phyloP scores from a whole-genome alignment of 805 yeast genomes.

The Wickerhamomyces kurtzmanii region DNA sequence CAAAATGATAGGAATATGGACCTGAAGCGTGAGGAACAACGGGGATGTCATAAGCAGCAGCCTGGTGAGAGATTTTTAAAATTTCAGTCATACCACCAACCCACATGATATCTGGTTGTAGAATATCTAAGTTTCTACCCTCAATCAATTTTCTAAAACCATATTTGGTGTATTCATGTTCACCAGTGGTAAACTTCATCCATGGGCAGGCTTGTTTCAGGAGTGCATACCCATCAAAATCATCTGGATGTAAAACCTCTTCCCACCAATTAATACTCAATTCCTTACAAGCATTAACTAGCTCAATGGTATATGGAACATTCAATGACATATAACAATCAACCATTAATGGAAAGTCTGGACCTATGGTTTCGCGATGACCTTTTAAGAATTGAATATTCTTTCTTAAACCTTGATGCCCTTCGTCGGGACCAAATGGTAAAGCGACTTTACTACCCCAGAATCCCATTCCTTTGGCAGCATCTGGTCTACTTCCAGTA shows the following conservation, averaged over 20 bases:
- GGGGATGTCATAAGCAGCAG: constrained; percentile 43
- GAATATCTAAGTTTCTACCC: constrained; percentile 35
- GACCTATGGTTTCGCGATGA: constrained; percentile 36
- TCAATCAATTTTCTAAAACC: constrained; percentile 42
- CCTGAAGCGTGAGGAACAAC: constrained; percentile 48
- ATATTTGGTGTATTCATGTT: constrained; percentile 40
- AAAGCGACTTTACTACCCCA: constrained; percentile 45
- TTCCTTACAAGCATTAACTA: constrained; percentile 32
- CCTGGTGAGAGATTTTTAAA: constrained; percentile 34
- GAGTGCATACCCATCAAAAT: constrained; percentile 34
- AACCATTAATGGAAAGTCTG: constrained; percentile 43
- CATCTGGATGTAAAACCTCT: constrained; percentile 42
- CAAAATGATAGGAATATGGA: constrained; percentile 41
- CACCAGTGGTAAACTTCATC: constrained; percentile 42
- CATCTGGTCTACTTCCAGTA: constrained; percentile 36
- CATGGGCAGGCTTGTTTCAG: constrained; percentile 36
- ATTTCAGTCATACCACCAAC: constrained; percentile 42
- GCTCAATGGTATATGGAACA: constrained; percentile 36
- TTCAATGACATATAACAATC: constrained; percentile 44
- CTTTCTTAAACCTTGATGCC: constrained; percentile 33
- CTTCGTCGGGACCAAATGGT: constrained; percentile 42
- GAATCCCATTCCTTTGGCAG: constrained; percentile 40
- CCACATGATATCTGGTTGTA: constrained; percentile 47
- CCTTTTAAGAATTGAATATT: constrained; percentile 33
- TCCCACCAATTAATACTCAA: constrained; percentile 44